phyloP scores from a whole-genome alignment of 75 land plant genomes.

The Pinus albicaulis region DNA sequence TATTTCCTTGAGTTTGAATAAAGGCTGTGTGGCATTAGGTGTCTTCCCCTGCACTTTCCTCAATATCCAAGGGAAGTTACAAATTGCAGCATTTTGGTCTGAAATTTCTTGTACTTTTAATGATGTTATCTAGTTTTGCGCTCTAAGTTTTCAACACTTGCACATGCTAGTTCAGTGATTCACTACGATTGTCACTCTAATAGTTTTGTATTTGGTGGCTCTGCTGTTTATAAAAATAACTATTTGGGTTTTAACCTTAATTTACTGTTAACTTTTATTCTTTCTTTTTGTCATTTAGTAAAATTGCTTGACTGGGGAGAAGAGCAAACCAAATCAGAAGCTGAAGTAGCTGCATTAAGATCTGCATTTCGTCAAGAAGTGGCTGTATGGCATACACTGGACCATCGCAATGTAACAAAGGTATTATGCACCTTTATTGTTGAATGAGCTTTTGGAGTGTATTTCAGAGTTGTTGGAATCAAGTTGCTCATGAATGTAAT shows the following conservation, averaged over 20 bases:
- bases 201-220: not conserved
- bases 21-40: too few species aligned
- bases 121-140: not conserved
- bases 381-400: slow-evolving; percentile 54
- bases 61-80: too few species aligned
- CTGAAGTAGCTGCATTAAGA: slow-evolving; percentile 19
- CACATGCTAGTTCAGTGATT: not conserved
- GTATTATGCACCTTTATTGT: slow-evolving; percentile 2
- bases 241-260: too few species aligned
- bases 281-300: slow-evolving; percentile 8
- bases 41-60: too few species aligned
- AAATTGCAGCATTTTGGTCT: too few species aligned
- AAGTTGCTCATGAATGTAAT: not conserved
- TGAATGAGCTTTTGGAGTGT: not conserved
- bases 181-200: too few species aligned
- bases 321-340: slow-evolving; percentile 27
- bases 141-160: not conserved
- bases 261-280: too few species aligned
- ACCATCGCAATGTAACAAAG: slow-evolving; percentile 59
- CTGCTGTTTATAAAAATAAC: too few species aligned
- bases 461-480: not conserved
- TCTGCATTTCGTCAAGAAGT: slow-evolving; percentile 47
- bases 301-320: slow-evolving; percentile 59
- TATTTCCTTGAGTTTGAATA: too few species aligned
- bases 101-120: too few species aligned